Evolutionary conservation across 2,329 filamentous ascomycete species (phyloP).

Genomic region (Nemania abortiva): DNA sequence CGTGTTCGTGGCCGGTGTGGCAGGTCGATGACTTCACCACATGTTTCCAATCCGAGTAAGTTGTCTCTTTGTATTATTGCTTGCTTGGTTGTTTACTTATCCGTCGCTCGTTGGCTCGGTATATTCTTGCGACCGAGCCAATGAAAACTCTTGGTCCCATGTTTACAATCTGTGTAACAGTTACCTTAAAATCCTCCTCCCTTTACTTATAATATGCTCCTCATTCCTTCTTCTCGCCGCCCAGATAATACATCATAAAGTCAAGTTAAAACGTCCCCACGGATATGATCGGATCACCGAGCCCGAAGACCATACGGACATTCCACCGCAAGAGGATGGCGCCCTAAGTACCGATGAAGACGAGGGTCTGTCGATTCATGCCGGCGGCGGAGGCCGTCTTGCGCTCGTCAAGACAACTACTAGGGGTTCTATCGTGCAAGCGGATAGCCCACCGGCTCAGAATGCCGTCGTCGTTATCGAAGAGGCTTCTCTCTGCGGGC

Average conservation of each 20-base stretch:
- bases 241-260: constrained; percentile 67
- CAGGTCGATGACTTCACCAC: constrained; percentile 71
- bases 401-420: constrained; percentile 71
- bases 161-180: constrained; percentile 57
- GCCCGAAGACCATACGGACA: constrained; percentile 62
- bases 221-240: constrained; percentile 76
- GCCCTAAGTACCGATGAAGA: constrained; percentile 69
- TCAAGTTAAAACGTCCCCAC: constrained; percentile 64
- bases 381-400: constrained; percentile 64
- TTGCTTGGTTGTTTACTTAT: not conserved
- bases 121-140: constrained; percentile 6
- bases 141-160: constrained; percentile 15
- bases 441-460: constrained; percentile 82
- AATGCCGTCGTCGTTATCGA: constrained; percentile 78
- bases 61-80: constrained; percentile 37
- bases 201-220: constrained; percentile 75
- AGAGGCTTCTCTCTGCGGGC: constrained; percentile 77
- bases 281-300: constrained; percentile 69
- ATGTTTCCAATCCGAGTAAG: constrained; percentile 77
- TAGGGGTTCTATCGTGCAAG: constrained; percentile 74
- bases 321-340: constrained; percentile 63
- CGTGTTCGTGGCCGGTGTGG: constrained; percentile 71
- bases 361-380: constrained; percentile 65
- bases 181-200: constrained; percentile 84
- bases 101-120: not conserved